phyloP scores from a whole-genome alignment of 1,139 yeast species.

The Candida sp. region DNA sequence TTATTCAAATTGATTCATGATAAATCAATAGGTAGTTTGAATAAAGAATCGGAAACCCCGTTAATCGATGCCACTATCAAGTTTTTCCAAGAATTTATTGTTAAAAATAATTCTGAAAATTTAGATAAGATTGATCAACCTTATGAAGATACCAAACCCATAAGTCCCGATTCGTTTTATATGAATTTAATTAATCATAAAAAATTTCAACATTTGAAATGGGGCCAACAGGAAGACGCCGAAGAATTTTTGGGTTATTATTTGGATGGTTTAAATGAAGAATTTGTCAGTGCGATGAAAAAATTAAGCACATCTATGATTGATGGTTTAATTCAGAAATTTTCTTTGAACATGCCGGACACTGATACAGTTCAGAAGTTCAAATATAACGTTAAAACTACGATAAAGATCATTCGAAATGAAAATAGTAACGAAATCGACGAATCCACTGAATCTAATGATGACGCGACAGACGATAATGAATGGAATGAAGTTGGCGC shows the following conservation, averaged over 20 bases:
- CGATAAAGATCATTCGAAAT: conserved; percentile 36
- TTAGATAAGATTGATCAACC: conserved; percentile 4
- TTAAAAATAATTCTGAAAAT: conserved; percentile 1
- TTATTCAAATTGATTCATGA: conserved; percentile 61
- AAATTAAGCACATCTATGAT: conserved; percentile 43
- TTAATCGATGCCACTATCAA: conserved; percentile 69
- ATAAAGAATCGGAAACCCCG: conserved; percentile 52
- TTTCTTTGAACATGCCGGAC: conserved; percentile 14
- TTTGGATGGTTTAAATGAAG: conserved; percentile 90
- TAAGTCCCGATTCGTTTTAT: conserved; percentile 67
- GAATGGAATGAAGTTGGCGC: conserved; percentile 91
- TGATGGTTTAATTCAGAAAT: conserved; percentile 37
- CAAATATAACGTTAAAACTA: conserved; percentile 38
- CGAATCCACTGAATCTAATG: conserved; percentile 20
- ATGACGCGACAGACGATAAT: conserved; percentile 23
- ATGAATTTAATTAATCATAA: conserved; percentile 54
- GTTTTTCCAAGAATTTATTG: conserved; percentile 49
- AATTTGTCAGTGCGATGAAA: conserved; percentile 62
- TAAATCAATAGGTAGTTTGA: conserved; percentile 47
- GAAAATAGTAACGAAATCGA: conserved; percentile 16
- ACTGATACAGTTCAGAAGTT: conserved; percentile 29
- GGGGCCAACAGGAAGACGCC: conserved; percentile 99
- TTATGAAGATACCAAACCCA: conserved; percentile 26
- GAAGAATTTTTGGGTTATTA: conserved; percentile 92
- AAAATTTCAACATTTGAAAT: conserved; percentile 72